phyloP scores from a whole-genome alignment of 1,284 basidiomycete genomes.

The Moniliophthora roreri region DNA sequence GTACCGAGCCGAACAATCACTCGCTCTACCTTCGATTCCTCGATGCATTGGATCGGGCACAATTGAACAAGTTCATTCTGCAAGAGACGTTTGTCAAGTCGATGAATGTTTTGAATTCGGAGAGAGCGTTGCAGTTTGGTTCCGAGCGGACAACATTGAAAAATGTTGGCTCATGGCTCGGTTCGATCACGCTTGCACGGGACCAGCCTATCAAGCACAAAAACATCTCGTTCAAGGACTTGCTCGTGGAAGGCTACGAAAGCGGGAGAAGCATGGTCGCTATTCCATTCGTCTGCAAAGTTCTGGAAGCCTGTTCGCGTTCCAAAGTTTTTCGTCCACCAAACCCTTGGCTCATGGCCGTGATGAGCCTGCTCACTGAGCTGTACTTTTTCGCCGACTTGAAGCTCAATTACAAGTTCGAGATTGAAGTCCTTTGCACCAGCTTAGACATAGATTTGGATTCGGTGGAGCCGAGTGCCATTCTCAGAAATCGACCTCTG shows the following conservation, averaged over 20 bases:
- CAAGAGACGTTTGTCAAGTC: conserved; percentile 95
- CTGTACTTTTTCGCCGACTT: conserved; percentile 97
- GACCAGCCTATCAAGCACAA: conserved; percentile 92
- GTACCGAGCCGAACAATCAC: conserved; percentile 97
- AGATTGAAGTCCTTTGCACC: conserved; percentile 98
- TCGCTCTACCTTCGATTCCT: conserved; percentile 93
- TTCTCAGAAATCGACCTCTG: conserved; percentile 73
- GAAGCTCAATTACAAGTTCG: conserved; percentile 97
- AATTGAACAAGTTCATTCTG: conserved; percentile 75
- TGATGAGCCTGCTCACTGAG: conserved; percentile 90
- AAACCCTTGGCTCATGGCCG: conserved; percentile 98
- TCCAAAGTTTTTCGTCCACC: conserved; percentile 94
- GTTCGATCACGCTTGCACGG: conserved; percentile 89
- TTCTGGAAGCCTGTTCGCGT: conserved; percentile 87
- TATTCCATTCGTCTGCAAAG: conserved; percentile 98
- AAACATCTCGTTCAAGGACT: conserved; percentile 95
- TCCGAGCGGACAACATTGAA: conserved; percentile 89
- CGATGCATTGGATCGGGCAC: conserved; percentile 72
- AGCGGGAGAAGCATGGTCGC: conserved; percentile 90
- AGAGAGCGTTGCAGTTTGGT: conserved; percentile 84
- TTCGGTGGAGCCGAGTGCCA: conserved; percentile 80
- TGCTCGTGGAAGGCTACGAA: conserved; percentile 95
- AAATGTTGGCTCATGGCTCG: conserved; percentile 96
- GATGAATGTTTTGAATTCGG: conserved; percentile 85
- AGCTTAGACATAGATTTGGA: conserved; percentile 88